phyloP scores from a whole-genome alignment of 2,329 filamentous ascomycete genomes.

The Arthroderma sp. region DNA sequence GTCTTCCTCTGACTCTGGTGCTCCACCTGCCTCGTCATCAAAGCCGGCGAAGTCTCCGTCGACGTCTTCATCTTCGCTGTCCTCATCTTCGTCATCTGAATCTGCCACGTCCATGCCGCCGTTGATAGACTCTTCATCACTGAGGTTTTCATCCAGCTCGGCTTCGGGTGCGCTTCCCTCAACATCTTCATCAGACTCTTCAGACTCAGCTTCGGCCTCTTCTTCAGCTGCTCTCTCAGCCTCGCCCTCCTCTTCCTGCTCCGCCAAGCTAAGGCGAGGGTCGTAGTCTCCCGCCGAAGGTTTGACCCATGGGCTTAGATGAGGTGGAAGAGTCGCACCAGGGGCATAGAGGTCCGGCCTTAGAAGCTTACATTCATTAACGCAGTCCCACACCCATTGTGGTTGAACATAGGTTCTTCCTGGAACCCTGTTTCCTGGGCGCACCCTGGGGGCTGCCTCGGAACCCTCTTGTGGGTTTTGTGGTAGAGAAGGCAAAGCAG shows the following conservation, averaged over 20 bases:
- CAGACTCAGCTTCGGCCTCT: conserved; percentile 38
- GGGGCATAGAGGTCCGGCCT: conserved; percentile 79
- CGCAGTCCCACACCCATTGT: conserved; percentile 96
- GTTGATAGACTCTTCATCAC: conserved; percentile 31
- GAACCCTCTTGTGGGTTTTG: conserved; percentile 35
- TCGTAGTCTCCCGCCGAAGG: conserved; percentile 78
- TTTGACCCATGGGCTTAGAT: conserved; percentile 93
- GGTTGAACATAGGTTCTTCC: conserved; percentile 88
- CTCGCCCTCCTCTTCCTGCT: conserved; percentile 79
- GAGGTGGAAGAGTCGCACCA: conserved; percentile 77
- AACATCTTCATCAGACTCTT: conserved; percentile 26
- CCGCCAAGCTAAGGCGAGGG: conserved; percentile 69
- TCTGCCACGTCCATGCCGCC: conserved; percentile 38
- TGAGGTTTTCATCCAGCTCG: conserved; percentile 37
- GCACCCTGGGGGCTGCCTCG: conserved; percentile 33
- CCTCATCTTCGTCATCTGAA: conserved; percentile 34
- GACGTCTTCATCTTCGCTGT: conserved; percentile 34
- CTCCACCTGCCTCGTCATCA: conserved; percentile 32
- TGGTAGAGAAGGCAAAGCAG: conserved; percentile 32
- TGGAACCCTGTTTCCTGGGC: conserved; percentile 63
- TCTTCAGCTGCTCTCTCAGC: conserved; percentile 56
- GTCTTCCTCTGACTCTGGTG: conserved; percentile 36
- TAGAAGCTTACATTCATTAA: conserved; percentile 84
- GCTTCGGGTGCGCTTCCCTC: conserved; percentile 24
- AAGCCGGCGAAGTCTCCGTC: conserved; percentile 37